These are phyloP conservation scores for Aspergillus intermedius DNA, from an alignment of 2,329 filamentous ascomycete species.

Conservation along the genomic window DNA sequence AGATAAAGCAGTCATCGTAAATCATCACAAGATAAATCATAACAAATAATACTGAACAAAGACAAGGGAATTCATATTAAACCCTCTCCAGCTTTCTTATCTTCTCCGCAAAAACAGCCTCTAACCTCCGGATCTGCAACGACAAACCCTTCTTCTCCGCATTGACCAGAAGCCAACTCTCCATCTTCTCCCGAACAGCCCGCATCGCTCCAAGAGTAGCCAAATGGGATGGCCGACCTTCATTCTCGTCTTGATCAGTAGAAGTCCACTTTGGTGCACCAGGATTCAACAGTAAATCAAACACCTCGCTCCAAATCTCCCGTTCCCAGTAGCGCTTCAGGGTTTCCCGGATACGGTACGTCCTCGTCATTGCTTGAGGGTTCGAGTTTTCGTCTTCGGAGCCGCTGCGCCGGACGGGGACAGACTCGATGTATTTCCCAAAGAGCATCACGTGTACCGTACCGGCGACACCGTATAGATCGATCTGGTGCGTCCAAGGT, in stretches of 20 bases:
- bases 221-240: not conserved
- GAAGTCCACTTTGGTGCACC: slow-evolving; percentile 51
- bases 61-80: slow-evolving; percentile 6
- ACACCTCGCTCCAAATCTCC: slow-evolving; percentile 77
- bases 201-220: slow-evolving; percentile 67
- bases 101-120: slow-evolving; percentile 58
- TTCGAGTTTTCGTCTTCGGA: slow-evolving; percentile 2
- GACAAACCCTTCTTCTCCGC: slow-evolving; percentile 69
- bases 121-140: slow-evolving; percentile 55
- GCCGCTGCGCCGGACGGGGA: slow-evolving; percentile 26
- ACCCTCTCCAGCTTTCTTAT: slow-evolving; percentile 31
- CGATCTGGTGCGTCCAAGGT: slow-evolving; percentile 96
- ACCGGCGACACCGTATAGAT: slow-evolving; percentile 88
- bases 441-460: slow-evolving; percentile 85
- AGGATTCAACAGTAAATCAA: slow-evolving; percentile 83
- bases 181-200: slow-evolving; percentile 68
- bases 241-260: slow-evolving; percentile 44
- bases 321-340: slow-evolving; percentile 96
- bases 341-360: slow-evolving; percentile 72
- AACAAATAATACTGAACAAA: not conserved
- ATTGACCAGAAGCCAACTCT: slow-evolving; percentile 71
- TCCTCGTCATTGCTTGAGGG: slow-evolving; percentile 40
- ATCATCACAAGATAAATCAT: too few relatives aligned
- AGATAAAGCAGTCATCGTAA: too few relatives aligned
- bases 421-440: slow-evolving; percentile 87